Evolutionary conservation across 2,329 filamentous ascomycete genomes (phyloP).

Genomic region (Clarireedia hainanense): DNA sequence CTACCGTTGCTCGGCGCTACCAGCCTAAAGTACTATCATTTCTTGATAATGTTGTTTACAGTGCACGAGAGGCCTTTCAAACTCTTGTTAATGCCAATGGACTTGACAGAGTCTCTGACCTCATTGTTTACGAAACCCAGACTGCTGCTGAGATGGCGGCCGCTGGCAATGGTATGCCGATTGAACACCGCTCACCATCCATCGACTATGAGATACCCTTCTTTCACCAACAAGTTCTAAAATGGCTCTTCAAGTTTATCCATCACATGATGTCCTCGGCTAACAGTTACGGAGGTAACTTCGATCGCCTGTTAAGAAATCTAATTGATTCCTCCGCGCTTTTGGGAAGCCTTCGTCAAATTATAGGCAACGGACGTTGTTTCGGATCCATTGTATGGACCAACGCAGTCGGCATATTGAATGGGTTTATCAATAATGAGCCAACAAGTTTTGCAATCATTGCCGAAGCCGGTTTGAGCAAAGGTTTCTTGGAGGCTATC

Average conservation of each 20-base stretch:
- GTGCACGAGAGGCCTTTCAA: constrained; percentile 75
- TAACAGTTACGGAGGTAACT: constrained; percentile 63
- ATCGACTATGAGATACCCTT: constrained; percentile 93
- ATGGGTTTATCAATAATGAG: constrained; percentile 97
- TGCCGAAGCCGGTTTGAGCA: constrained; percentile 84
- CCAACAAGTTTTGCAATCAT: constrained; percentile 96
- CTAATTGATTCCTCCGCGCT: constrained; percentile 88
- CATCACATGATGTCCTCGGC: constrained; percentile 87
- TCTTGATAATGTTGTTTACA: constrained; percentile 80
- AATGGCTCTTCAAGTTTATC: constrained; percentile 91
- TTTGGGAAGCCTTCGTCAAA: constrained; percentile 67
- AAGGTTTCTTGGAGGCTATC: constrained; percentile 76
- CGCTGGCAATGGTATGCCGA: constrained; percentile 62
- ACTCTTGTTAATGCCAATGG: constrained; percentile 76
- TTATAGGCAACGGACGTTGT: constrained; percentile 69
- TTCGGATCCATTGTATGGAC: constrained; percentile 97
- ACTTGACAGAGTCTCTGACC: constrained; percentile 80
- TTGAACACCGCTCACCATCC: constrained; percentile 65
- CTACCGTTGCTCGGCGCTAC: constrained; percentile 71
- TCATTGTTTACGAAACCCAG: constrained; percentile 73
- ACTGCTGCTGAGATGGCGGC: constrained; percentile 59
- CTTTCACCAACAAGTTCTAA: constrained; percentile 85
- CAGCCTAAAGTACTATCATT: constrained; percentile 81
- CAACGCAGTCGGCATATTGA: constrained; percentile 82
- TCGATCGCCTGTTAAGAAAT: constrained; percentile 84